Conservation (phyloP, 192 early-diverging fungal species). For the Backusella australiensis region DNA sequence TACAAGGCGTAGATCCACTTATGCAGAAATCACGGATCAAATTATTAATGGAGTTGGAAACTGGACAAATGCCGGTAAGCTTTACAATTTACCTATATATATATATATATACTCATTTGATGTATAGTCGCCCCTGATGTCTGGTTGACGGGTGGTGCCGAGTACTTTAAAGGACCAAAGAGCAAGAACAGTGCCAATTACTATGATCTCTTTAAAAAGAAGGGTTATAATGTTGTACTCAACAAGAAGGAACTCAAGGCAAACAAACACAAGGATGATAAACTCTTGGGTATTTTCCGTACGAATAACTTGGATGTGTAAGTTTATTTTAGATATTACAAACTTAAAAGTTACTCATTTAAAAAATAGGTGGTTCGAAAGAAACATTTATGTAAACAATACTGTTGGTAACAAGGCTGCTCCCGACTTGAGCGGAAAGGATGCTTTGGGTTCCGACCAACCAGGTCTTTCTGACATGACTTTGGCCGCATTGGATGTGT, state of each 20-base stretch:
- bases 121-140: constrained; percentile 51
- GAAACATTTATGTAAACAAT: constrained; percentile 55
- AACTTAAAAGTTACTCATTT: too few relatives aligned
- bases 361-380: constrained; percentile 50
- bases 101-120: neutral
- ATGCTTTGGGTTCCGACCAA: constrained; percentile 49
- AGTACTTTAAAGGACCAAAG: constrained; percentile 46
- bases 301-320: constrained; percentile 54
- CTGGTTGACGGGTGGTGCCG: constrained; percentile 62
- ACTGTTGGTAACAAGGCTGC: constrained; percentile 37
- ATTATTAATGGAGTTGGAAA: constrained; percentile 44
- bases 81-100: neutral
- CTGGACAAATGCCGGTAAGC: constrained; percentile 42
- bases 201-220: constrained; percentile 46
- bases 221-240: constrained; percentile 57
- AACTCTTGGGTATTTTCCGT: constrained; percentile 64
- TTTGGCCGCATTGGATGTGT: constrained; percentile 54
- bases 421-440: constrained; percentile 40
- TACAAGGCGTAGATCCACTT: constrained; percentile 54
- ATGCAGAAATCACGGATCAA: constrained; percentile 56
- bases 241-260: constrained; percentile 40
- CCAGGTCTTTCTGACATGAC: constrained; percentile 60
- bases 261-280: constrained; percentile 49
- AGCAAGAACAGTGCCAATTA: constrained; percentile 49
- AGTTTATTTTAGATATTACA: neutral